Evolutionary conservation across 768 basidiomycete genomes (phyloP).

Genomic region (Chalciporus pseudorubinellus): DNA sequence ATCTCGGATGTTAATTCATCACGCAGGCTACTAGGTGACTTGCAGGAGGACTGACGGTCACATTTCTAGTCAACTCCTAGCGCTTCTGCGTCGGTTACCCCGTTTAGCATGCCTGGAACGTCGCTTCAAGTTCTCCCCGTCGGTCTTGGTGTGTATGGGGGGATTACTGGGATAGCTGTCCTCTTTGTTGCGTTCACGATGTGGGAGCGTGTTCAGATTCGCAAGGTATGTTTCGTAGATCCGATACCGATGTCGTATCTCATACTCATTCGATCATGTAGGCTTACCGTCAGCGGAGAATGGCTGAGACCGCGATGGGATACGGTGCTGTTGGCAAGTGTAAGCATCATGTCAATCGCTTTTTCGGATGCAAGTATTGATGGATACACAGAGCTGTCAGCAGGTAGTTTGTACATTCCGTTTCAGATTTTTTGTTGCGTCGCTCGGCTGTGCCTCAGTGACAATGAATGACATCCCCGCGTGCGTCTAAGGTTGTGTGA

Average conservation of each 20-base stretch:
- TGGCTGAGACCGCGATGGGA: constrained; percentile 64
- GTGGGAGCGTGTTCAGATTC: constrained; percentile 83
- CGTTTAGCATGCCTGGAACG: constrained; percentile 69
- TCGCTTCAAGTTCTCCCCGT: constrained; percentile 74
- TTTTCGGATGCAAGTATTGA: background rate
- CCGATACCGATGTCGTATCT: background rate
- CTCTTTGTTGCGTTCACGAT: constrained; percentile 82
- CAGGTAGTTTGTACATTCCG: background rate
- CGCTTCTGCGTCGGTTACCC: constrained; percentile 21
- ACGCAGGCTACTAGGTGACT: no score
- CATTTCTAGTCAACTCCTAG: constrained; percentile 27
- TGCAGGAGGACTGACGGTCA: background rate
- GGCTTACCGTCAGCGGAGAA: constrained; percentile 73
- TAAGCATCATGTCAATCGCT: constrained; percentile 10
- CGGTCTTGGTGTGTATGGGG: constrained; percentile 80
- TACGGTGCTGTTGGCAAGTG: constrained; percentile 50
- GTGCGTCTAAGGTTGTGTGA: background rate
- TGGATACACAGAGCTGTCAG: background rate
- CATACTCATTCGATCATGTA: constrained; percentile 26
- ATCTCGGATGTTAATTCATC: no score
- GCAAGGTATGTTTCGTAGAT: constrained; percentile 55
- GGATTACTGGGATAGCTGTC: constrained; percentile 80
- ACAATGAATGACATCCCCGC: background rate
- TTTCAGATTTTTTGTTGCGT: constrained; percentile 10
- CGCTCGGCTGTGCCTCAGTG: background rate